Evolutionary conservation across 495 filamentous ascomycete genomes (phyloP).

Genomic region (Podospora conica): DNA sequence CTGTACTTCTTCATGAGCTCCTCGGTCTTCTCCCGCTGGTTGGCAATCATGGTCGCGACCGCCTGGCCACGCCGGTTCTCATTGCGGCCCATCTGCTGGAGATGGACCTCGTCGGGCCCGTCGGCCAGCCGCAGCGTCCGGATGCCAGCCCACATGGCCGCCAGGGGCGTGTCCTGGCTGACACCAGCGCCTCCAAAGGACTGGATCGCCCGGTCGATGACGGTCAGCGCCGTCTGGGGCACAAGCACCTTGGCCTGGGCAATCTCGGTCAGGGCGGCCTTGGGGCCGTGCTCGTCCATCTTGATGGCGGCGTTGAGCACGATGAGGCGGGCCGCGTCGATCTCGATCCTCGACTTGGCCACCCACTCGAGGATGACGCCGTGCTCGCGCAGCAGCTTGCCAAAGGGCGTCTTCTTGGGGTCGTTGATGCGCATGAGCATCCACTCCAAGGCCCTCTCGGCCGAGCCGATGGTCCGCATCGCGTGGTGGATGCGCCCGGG

Average conservation of each 20-base stretch:
- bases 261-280: slow-evolving; percentile 75
- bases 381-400: slow-evolving; percentile 70
- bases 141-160: slow-evolving; percentile 78
- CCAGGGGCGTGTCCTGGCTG: slow-evolving; percentile 84
- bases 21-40: slow-evolving; percentile 59
- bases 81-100: slow-evolving; percentile 81
- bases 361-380: slow-evolving; percentile 94
- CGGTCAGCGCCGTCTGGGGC: slow-evolving; percentile 65
- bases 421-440: slow-evolving; percentile 87
- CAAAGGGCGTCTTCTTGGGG: slow-evolving; percentile 77
- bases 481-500: slow-evolving; percentile 92
- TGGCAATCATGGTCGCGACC: slow-evolving; percentile 55
- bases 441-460: slow-evolving; percentile 81
- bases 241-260: slow-evolving; percentile 83
- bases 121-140: slow-evolving; percentile 81
- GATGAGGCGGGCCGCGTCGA: slow-evolving; percentile 78
- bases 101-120: slow-evolving; percentile 89
- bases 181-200: slow-evolving; percentile 80
- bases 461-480: slow-evolving; percentile 83
- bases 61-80: slow-evolving; percentile 69
- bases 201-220: slow-evolving; percentile 86
- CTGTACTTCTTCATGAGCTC: slow-evolving; percentile 58
- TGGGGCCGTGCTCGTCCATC: slow-evolving; percentile 77
- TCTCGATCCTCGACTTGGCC: slow-evolving; percentile 80
- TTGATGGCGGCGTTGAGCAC: slow-evolving; percentile 87